phyloP scores from a whole-genome alignment of 129 eudicot genomes.

The Scalesia atractyloides region DNA sequence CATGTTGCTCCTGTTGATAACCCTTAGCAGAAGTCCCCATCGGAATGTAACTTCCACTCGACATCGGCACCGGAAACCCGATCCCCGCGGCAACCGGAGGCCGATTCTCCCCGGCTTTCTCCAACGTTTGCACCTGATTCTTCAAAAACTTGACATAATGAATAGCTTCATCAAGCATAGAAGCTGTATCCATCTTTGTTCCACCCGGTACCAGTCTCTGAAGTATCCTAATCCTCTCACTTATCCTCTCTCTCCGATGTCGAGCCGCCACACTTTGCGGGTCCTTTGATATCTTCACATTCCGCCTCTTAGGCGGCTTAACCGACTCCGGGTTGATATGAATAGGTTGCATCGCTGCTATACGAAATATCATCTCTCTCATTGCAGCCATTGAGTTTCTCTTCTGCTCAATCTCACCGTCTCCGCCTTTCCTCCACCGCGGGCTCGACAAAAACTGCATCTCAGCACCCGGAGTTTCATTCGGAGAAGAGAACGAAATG shows the following conservation, averaged over 20 bases:
- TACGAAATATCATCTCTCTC: slow-evolving; percentile 87
- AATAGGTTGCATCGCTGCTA: slow-evolving; percentile 93
- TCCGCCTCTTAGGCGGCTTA: slow-evolving; percentile 76
- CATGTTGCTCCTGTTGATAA: slow-evolving; percentile 39
- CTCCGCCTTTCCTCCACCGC: slow-evolving; percentile 31
- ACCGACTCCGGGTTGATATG: slow-evolving; percentile 88
- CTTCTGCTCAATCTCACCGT: slow-evolving; percentile 38
- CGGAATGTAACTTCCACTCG: slow-evolving; percentile 53
- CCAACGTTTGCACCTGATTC: slow-evolving; percentile 74
- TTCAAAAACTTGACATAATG: slow-evolving; percentile 88
- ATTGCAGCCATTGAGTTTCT: slow-evolving; percentile 71
- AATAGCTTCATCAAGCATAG: slow-evolving; percentile 92
- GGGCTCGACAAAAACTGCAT: slow-evolving; percentile 40
- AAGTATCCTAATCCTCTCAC: slow-evolving; percentile 83
- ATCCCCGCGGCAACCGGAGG: slow-evolving; percentile 41
- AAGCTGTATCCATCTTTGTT: slow-evolving; percentile 93
- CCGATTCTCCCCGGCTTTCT: slow-evolving; percentile 52
- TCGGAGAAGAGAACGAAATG: slow-evolving; percentile 45
- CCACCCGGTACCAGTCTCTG: slow-evolving; percentile 96
- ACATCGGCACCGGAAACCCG: slow-evolving; percentile 75
- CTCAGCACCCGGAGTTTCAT: slow-evolving; percentile 13
- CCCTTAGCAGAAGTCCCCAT: slow-evolving; percentile 38
- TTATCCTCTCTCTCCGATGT: slow-evolving; percentile 85
- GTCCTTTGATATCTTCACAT: slow-evolving; percentile 87
- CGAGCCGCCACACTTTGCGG: slow-evolving; percentile 94